Evolutionary conservation across 306 rosid genomes (phyloP).

Genomic region (Fagus crenata): DNA sequence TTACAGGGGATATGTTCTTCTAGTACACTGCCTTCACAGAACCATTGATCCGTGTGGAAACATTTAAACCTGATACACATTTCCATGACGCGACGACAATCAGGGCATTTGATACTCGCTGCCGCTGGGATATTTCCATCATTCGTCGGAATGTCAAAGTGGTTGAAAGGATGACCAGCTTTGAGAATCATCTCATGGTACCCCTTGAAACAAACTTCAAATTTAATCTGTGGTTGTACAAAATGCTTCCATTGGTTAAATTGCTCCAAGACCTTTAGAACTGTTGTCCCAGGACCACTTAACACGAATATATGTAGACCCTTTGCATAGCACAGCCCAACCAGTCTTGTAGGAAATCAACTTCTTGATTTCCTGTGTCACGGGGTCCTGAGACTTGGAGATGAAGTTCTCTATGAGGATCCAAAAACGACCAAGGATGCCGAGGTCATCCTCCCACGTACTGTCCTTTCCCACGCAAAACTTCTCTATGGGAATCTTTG

Average conservation of each 20-base stretch:
- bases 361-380: conserved; percentile 46
- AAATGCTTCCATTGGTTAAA: conserved; percentile 45
- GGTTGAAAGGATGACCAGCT: conserved; percentile 2
- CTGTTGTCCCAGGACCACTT: conserved; percentile 38
- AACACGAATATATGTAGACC: conserved; percentile 36
- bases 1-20: no score
- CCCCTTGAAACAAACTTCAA: conserved; percentile 32
- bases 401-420: conserved; percentile 36
- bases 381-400: conserved; percentile 17
- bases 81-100: conserved; percentile 39
- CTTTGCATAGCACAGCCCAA: conserved; percentile 54
- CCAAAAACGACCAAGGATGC: conserved; percentile 48
- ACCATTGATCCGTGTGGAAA: conserved; percentile 37
- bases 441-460: conserved; percentile 35
- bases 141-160: conserved; percentile 4
- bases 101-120: conserved; percentile 30
- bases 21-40: background rate
- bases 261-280: conserved; percentile 40
- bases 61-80: conserved; percentile 41
- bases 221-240: no score
- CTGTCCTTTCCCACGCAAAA: conserved; percentile 38
- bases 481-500: conserved; percentile 36
- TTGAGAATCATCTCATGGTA: conserved; percentile 22
- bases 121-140: conserved; percentile 27
- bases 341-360: conserved; percentile 56